Evolutionary conservation across 768 basidiomycete genomes (phyloP), one percentile per base, ranked within the genome.

Genomic region (Calocybe indica): DNA sequence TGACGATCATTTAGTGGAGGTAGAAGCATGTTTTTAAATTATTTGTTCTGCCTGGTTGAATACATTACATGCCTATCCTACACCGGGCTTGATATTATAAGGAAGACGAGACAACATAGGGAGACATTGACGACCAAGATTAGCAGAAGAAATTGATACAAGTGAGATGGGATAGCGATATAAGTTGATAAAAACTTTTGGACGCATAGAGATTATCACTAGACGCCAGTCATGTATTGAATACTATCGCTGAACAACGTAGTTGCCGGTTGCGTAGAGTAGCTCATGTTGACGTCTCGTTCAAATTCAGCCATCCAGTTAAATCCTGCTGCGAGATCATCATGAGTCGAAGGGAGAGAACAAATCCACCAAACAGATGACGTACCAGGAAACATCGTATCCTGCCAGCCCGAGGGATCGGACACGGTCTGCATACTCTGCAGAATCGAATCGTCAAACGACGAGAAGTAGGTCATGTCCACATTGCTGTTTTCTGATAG

Each of bases 341-440:
- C 14, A 29, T 28, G 44, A 14, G 37, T 38, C 14, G 49, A 47
- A 6, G 10, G 10, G 33, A 7, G 22, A 22, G 32, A 50, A 33
- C 5, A 28, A 3, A 47, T 33, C 8, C 37, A 31, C 22, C 12
- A 5, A 15, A 33, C 38, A 43, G 32, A 43, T 31, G 40, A 60
- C 76, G 54, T 52, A 83, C 82, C 75, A 56, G 81, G 75, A 35
- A 81, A 53, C 1, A 73, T 64, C 29, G 76, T 72, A 57, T 79
- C 78, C 34, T 73, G 75, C 81, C 80, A 83, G 2, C 66, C 63
- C 38, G 65, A 60, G 10, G 77, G 73, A 57, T 82, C 75, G 11
- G 72, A 66, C 56, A 85, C 59, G 30, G 78, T 73, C 54, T 82
- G 79, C 57, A 83, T 75, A 22, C 79, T 79, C 45, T 82, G 76